Evolutionary conservation across 202 grass and related monocot genomes (phyloP).

Genomic region (Zoysia matrella): DNA sequence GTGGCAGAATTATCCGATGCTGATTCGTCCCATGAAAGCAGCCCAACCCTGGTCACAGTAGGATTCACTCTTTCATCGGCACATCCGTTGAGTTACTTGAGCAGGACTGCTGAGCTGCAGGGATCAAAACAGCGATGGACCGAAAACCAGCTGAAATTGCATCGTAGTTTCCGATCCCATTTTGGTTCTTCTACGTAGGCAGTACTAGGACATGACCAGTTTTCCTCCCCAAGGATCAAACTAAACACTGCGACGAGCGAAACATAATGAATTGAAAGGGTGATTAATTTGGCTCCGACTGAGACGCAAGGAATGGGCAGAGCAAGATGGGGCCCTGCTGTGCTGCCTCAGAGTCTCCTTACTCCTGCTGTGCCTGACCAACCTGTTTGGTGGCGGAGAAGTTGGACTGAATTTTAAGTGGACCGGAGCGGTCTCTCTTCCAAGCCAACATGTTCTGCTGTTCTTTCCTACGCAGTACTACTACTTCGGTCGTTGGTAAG

Average conservation of each 20-base stretch:
- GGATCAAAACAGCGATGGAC: neutral
- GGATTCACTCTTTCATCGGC: neutral
- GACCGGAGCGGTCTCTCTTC: slow-evolving; percentile 1
- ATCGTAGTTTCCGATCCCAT: neutral
- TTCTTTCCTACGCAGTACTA: neutral
- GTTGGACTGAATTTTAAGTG: neutral
- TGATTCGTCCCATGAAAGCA: neutral
- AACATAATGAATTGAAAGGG: no score
- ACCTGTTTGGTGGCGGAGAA: neutral
- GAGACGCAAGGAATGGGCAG: no score
- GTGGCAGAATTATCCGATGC: neutral
- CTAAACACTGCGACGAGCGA: no score
- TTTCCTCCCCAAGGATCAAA: no score
- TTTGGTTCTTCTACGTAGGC: no score
- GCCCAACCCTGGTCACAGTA: neutral
- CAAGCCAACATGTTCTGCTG: neutral
- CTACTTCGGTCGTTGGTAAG: neutral
- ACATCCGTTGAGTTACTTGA: neutral
- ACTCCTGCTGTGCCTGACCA: no score
- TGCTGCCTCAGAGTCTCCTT: no score
- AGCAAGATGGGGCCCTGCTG: no score
- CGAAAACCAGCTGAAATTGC: neutral
- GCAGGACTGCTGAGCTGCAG: neutral
- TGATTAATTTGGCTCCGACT: no score
- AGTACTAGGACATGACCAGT: no score